Evolutionary conservation across 2,329 filamentous ascomycete species (phyloP).

Genomic region (Cercospora zeae-maydis): DNA sequence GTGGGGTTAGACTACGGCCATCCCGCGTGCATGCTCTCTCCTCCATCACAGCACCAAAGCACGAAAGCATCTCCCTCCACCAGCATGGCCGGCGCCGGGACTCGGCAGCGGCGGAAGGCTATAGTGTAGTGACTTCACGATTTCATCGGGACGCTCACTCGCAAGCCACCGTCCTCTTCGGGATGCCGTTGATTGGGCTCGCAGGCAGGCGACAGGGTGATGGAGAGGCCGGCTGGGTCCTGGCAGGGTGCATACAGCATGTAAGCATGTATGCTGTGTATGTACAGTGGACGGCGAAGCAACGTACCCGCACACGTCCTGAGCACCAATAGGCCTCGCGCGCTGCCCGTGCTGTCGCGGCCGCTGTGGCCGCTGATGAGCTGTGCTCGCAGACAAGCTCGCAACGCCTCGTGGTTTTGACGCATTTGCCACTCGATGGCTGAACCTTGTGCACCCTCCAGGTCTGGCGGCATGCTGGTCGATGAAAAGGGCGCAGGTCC

Average conservation of each 20-base stretch:
- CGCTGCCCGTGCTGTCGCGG: slow-evolving; percentile 1
- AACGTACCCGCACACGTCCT: background rate
- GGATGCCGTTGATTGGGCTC: slow-evolving; percentile 3
- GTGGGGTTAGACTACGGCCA: background rate
- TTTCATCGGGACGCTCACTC: too few species aligned
- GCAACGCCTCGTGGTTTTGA: slow-evolving; percentile 16
- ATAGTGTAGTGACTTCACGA: background rate
- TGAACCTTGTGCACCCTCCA: background rate
- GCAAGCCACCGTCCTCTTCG: background rate
- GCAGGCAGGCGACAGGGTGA: background rate
- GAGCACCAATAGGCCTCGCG: slow-evolving; percentile 6
- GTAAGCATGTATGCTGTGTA: too few species aligned
- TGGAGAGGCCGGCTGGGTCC: background rate
- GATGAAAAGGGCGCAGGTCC: slow-evolving; percentile 4
- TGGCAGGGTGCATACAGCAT: background rate
- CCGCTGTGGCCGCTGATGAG: background rate
- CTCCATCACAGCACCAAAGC: too few species aligned
- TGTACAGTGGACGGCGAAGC: background rate
- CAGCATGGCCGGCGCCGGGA: too few species aligned
- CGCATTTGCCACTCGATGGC: slow-evolving; percentile 10
- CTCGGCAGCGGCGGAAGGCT: background rate
- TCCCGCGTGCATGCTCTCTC: background rate
- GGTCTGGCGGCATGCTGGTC: background rate
- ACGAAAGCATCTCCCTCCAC: too few species aligned
- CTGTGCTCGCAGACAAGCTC: slow-evolving; percentile 6